Base-by-base conservation (phyloP, 768 basidiomycete genomes). In the Xerocomellus dryophilus region DNA sequence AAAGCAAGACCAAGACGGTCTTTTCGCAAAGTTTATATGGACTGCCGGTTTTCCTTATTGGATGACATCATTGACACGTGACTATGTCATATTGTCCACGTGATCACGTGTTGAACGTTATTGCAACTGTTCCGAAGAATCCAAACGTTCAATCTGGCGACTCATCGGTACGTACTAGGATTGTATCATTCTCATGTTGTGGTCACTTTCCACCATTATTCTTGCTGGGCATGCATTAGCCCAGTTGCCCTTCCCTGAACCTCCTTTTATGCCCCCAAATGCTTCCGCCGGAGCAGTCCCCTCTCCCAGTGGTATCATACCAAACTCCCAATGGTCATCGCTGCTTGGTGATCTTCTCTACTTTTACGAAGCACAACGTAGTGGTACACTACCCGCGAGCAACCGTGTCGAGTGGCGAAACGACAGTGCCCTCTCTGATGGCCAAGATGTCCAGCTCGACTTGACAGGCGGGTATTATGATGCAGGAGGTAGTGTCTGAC, bases 321-420 rank as follows among this genome's bases (percentile, higher is more conserved):
- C 88, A 39, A 93, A 93, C 66, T 62, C 80, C 3, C 90, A 93
- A 66, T 96, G 93, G 92, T 79, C 85, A 6, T 86, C 77, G 45
- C 69, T 96, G 3, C 79, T 96, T 0, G 94, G 93, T 4, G 84
- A 87, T 67, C 69, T 87, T 25, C 67, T 96, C 25, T 96, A 84
- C 65, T 96, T 96, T 70, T 97, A 94, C 65, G 94, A 97, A 57
- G 93, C 86, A 2, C 94, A 97, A 64, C 78, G 94, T 18, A 90
- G 88, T 50, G 94, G 94, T 15, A 76, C 76, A 40, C 78, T 96
- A 15, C 80, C 86, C 1, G 62, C 72, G 12, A 75, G 75, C 5
- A 90, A 90, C 56, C 80, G 94, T 38, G 90, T 95, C 2, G 65
- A 80, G 23, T 98, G 95, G 95, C 77, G 94, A 48, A 97, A 97